A percentile compares a stretch with the other conserved stretches of the same genome.
Evolutionary conservation across 257 asterid genomes (phyloP).

Genomic region (Solanum gandarillasii): DNA sequence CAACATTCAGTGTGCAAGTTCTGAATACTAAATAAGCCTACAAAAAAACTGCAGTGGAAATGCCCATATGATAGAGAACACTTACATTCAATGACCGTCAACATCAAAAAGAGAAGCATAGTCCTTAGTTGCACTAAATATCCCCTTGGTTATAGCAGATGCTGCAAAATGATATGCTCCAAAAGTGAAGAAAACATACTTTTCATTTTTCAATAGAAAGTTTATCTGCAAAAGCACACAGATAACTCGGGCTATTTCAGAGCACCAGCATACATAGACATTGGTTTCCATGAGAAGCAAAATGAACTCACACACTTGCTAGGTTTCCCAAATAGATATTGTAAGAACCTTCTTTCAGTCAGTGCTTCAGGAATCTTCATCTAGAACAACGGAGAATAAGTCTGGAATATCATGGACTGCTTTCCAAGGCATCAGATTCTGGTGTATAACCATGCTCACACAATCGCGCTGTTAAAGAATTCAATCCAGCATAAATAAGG

Average conservation of each 20-base stretch:
- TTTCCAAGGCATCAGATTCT: conserved; percentile 23
- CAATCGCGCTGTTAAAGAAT: conserved; percentile 43
- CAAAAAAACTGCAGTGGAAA: neutral
- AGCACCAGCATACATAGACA: neutral
- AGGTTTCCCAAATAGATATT: neutral
- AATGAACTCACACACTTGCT: neutral
- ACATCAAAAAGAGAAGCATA: conserved; percentile 90
- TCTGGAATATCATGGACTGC: conserved; percentile 13
- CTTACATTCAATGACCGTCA: conserved; percentile 97
- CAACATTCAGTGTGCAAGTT: neutral
- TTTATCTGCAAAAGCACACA: neutral
- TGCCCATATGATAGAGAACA: neutral
- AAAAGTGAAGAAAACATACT: neutral
- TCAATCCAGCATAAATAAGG: conserved; percentile 36
- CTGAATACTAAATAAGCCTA: neutral
- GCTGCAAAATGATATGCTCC: conserved; percentile 70
- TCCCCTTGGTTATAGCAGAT: conserved; percentile 91
- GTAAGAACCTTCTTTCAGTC: neutral
- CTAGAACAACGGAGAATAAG: neutral
- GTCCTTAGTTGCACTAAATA: conserved; percentile 84
- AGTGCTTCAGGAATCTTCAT: neutral
- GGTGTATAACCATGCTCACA: conserved; percentile 26
- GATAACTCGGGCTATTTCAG: neutral
- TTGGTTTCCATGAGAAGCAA: neutral
- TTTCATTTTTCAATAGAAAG: neutral